Base-by-base conservation (phyloP, 768 basidiomycete genomes). In the Leccinellum luteum region DNA sequence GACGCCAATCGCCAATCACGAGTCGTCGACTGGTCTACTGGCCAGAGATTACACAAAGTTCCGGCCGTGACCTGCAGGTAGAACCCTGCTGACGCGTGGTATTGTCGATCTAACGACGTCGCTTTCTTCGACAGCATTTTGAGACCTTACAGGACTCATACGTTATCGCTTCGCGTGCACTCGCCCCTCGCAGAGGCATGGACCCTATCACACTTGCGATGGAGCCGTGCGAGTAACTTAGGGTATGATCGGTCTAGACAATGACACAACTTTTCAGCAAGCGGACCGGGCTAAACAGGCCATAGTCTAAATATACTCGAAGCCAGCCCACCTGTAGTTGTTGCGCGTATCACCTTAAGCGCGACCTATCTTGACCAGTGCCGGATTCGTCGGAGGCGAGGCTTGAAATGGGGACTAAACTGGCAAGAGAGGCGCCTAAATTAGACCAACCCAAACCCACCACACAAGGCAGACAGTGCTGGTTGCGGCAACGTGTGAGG, bases 121-220 rank as follows among this genome's bases (percentile, higher is more conserved):
- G 41, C 41, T 43, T 12, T 43, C 19, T 19, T 19, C 41, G 10
- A 43, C 19, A 13, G 12, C n/a, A 19, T 43, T 12, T 6, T 43
- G 41, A 19, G 9, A 19, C 10, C 19, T 43, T 48, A 15, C 49
- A 44, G 51, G 45, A 31, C 48, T 51, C 47, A 43, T 63, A 62
- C 60, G 63, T 66, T 55, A 68, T 68, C 58, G 57, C 49, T 56
- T 67, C 38, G 34, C 15, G 27, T n/a, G 55, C 57, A 60, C 62
- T 58, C 53, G 52, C 10, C 15, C 3, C n/a, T 56, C 23, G 28
- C 28, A 12, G 21, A 35, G 52, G 25, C 28, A 58, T 21, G 31
- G 53, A 52, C 34, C 25, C 30, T 52, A 19, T 47, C 34, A 50
- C 57, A 17, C 19, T 23, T 44, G 55, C 17, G 23, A 49, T 23